A percentile compares a stretch with the other conserved stretches of the same genome.
These are phyloP conservation scores for Tremellales sp. DNA, from an alignment of 1,284 basidiomycete species.

Conservation along the genomic window DNA sequence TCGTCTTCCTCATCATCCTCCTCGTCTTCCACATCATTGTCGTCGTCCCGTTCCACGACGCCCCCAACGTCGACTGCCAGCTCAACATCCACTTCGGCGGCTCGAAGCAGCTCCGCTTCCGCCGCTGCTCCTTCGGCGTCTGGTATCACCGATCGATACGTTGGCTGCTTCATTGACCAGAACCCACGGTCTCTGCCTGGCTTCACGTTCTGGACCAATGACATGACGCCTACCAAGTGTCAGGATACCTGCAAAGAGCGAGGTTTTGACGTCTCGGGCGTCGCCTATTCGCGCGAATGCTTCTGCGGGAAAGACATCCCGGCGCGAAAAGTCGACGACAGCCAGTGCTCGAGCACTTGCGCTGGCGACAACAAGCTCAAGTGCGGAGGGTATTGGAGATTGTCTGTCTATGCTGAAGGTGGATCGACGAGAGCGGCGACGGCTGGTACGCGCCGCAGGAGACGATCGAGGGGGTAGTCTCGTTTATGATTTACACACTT, in stretches of 20 bases:
- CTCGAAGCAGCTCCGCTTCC: neutral
- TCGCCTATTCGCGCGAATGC: constrained; percentile 16
- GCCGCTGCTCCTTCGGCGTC: neutral
- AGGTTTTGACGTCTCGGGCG: constrained; percentile 19
- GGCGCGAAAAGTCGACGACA: neutral
- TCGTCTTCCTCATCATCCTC: neutral
- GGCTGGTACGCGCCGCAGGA: too few relatives aligned
- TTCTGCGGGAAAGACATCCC: constrained; percentile 9
- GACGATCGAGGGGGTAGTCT: too few relatives aligned
- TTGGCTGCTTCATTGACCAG: neutral
- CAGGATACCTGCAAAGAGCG: constrained; percentile 7
- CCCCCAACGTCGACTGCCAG: neutral
- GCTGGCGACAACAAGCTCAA: neutral
- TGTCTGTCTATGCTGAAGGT: constrained; percentile 1
- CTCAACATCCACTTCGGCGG: neutral
- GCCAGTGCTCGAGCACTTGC: neutral
- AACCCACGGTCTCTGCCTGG: neutral
- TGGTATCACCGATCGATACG: neutral
- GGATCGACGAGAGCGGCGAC: too few relatives aligned
- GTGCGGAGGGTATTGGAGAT: neutral
- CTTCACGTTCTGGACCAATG: constrained; percentile 3
- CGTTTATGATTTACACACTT: too few relatives aligned
- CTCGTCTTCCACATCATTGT: too few relatives aligned
- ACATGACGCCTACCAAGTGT: constrained; percentile 12
- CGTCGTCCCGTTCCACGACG: neutral